Evolutionary conservation across 768 basidiomycete genomes (phyloP).

Genomic region (Clitopilus passeckerianus): DNA sequence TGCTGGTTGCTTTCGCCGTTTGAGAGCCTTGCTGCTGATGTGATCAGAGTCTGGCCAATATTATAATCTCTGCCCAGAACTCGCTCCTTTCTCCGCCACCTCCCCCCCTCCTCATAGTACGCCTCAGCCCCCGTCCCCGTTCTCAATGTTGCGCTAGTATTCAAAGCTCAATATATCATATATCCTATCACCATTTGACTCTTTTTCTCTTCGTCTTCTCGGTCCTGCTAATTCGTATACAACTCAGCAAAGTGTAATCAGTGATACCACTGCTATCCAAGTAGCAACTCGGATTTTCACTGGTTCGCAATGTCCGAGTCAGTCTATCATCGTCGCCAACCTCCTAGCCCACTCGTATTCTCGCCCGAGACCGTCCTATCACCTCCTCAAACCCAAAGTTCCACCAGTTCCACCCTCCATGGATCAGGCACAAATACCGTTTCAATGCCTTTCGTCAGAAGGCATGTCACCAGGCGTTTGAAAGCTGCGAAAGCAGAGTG

Average conservation of each 20-base stretch:
- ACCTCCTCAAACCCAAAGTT: constrained; percentile 38
- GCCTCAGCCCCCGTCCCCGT: constrained; percentile 12
- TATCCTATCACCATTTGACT: constrained; percentile 7
- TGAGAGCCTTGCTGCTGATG: constrained; percentile 3
- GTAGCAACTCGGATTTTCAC: not conserved
- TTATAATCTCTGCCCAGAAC: not conserved
- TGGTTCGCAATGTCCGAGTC: constrained; percentile 44
- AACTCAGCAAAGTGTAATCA: not conserved
- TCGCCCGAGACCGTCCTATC: constrained; percentile 61
- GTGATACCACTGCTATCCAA: constrained; percentile 2
- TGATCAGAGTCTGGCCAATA: constrained; percentile 8
- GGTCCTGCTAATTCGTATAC: constrained; percentile 6
- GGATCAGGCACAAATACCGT: constrained; percentile 68
- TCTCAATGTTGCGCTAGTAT: constrained; percentile 25
- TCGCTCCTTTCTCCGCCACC: constrained; percentile 7
- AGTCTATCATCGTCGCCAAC: constrained; percentile 47
- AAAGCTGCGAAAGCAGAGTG: constrained; percentile 93
- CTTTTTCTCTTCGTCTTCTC: constrained; percentile 15
- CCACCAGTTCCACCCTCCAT: constrained; percentile 25
- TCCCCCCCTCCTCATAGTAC: constrained; percentile 18
- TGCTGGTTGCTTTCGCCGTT: not conserved
- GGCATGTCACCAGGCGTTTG: constrained; percentile 90
- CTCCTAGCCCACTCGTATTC: constrained; percentile 80
- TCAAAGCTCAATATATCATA: constrained; percentile 6
- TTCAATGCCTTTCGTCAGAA: constrained; percentile 88